Conservation (phyloP, 441 rosid species). For the Jatropha podagrica region DNA sequence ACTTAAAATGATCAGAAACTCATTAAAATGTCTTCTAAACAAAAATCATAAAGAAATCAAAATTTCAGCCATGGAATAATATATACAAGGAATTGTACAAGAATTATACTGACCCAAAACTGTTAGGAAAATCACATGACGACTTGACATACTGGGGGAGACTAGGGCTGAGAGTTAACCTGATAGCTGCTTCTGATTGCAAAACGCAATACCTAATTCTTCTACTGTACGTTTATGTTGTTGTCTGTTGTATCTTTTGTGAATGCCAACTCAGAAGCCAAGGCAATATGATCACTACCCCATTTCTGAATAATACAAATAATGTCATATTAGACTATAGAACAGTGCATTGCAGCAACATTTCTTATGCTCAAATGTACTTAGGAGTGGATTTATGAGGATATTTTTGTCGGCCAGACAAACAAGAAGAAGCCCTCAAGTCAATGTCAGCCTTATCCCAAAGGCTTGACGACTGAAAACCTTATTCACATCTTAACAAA, state of each 20-base stretch:
- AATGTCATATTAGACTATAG: not conserved
- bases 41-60: not conserved
- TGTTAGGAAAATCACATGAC: not conserved
- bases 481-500: not conserved
- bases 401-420: not conserved
- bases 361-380: not conserved
- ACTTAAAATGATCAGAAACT: not conserved
- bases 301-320: slow-evolving; percentile 61
- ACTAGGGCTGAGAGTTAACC: not conserved
- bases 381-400: too few species aligned
- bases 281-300: slow-evolving; percentile 97
- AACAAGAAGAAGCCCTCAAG: not conserved
- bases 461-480: not conserved
- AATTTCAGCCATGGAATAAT: not conserved
- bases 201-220: not conserved
- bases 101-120: slow-evolving; percentile 4
- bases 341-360: not conserved
- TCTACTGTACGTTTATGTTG: not conserved
- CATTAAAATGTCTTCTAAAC: not conserved
- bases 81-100: not conserved
- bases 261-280: slow-evolving; percentile 81
- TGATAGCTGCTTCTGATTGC: slow-evolving; percentile 8
- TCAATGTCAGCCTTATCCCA: not conserved
- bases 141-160: not conserved
- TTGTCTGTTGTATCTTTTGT: slow-evolving; percentile 23